These are phyloP conservation scores for Penicillium brasilianum DNA, from an alignment of 2,329 filamentous ascomycete genomes.

Conservation along the genomic window DNA sequence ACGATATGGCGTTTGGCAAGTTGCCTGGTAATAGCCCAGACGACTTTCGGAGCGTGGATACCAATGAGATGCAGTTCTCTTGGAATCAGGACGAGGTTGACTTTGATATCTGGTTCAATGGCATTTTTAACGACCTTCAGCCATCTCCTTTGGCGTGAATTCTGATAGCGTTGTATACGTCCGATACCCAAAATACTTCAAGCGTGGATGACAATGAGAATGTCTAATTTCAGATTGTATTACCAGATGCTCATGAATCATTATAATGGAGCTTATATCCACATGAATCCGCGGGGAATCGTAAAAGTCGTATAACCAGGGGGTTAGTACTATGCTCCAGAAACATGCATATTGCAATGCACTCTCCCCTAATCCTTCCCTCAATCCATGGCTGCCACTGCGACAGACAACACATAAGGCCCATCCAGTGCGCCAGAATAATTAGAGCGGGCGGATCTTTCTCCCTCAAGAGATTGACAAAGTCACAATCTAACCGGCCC, in stretches of 20 bases:
- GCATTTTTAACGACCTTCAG: slow-evolving; percentile 29
- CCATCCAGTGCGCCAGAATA: slow-evolving; percentile 40
- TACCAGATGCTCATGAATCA: neutral
- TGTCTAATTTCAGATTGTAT: neutral
- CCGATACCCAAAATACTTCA: neutral
- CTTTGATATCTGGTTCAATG: slow-evolving; percentile 35
- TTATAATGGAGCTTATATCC: slow-evolving; percentile 28
- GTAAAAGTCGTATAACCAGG: slow-evolving; percentile 28
- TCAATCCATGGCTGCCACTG: slow-evolving; percentile 40
- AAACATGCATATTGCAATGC: slow-evolving; percentile 40
- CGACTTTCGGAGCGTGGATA: slow-evolving; percentile 19
- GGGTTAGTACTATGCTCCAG: slow-evolving; percentile 32
- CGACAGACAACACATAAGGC: slow-evolving; percentile 36
- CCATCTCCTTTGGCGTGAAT: slow-evolving; percentile 5
- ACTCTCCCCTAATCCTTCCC: slow-evolving; percentile 34
- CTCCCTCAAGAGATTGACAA: slow-evolving; percentile 30
- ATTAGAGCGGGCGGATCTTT: slow-evolving; percentile 36
- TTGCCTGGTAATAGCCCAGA: slow-evolving; percentile 20
- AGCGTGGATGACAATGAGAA: neutral
- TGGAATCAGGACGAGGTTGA: slow-evolving; percentile 32
- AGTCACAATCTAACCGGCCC: slow-evolving; percentile 33
- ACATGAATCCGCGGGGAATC: slow-evolving; percentile 33
- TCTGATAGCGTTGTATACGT: neutral
- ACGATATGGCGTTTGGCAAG: slow-evolving; percentile 23
- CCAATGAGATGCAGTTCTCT: slow-evolving; percentile 26